Percentiles rank a stretch among this genome's conserved stretches.
phyloP scores from a whole-genome alignment of 352 stramenopile species.

The Phytophthora pisi region DNA sequence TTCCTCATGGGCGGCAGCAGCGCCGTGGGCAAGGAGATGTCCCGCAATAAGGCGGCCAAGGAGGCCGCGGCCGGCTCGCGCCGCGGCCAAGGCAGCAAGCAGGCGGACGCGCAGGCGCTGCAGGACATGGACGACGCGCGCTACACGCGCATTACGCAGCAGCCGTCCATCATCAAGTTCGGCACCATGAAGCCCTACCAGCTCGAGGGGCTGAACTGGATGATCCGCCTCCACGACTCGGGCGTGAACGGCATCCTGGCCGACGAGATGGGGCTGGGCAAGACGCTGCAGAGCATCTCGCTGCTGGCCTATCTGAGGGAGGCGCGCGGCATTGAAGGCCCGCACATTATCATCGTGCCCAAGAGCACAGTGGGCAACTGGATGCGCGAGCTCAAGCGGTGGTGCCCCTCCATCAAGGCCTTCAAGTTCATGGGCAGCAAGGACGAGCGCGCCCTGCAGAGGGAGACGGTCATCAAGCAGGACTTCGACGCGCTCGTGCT shows the following conservation, averaged over 20 bases:
- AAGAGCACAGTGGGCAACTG: constrained; percentile 99
- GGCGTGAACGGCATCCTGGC: constrained; percentile 87
- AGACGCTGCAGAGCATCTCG: constrained; percentile 98
- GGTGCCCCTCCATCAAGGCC: constrained; percentile 93
- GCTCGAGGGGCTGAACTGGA: constrained; percentile 90
- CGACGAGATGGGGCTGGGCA: constrained; percentile 92
- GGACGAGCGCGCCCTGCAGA: constrained; percentile 93
- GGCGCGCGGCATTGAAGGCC: constrained; percentile 92
- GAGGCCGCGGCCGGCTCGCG: constrained; percentile 48
- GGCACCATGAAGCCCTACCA: constrained; percentile 91
- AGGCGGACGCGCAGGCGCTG: constrained; percentile 69
- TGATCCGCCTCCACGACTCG: constrained; percentile 94
- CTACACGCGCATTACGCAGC: constrained; percentile 82
- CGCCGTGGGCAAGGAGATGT: constrained; percentile 80
- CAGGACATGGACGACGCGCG: constrained; percentile 83
- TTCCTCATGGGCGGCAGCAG: constrained; percentile 88
- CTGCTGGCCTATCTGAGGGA: constrained; percentile 97
- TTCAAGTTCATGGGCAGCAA: constrained; percentile 97
- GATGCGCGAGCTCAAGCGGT: constrained; percentile 98
- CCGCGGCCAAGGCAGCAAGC: constrained; percentile 68
- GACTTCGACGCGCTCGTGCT: constrained; percentile 95
- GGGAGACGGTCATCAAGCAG: constrained; percentile 74
- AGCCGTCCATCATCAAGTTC: constrained; percentile 85
- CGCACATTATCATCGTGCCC: constrained; percentile 98
- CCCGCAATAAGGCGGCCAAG: constrained; percentile 49